These are phyloP conservation scores for Penicillium verhagenii DNA, from an alignment of 495 filamentous ascomycete genomes.

Conservation along the genomic window DNA sequence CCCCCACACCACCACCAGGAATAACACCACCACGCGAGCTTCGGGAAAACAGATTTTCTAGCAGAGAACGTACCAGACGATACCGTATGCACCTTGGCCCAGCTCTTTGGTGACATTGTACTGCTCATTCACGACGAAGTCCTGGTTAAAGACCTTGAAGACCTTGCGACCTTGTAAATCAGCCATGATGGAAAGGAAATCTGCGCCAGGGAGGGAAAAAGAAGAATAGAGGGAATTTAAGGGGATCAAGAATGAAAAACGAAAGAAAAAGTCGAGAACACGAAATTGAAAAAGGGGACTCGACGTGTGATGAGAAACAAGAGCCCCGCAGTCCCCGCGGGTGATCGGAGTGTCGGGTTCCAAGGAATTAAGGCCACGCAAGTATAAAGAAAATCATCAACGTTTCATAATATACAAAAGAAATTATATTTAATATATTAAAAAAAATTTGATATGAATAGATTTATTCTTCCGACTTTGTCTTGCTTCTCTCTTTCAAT, in stretches of 20 bases:
- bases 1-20: neutral
- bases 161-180: slow-evolving; percentile 85
- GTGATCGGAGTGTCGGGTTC: slow-evolving; percentile 17
- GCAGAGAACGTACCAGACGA: slow-evolving; percentile 77
- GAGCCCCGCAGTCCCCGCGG: slow-evolving; percentile 31
- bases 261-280: slow-evolving; percentile 4
- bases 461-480: no score
- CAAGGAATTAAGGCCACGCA: slow-evolving; percentile 11
- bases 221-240: slow-evolving; percentile 6
- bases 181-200: slow-evolving; percentile 55
- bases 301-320: slow-evolving; percentile 17
- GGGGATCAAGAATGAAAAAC: slow-evolving; percentile 7
- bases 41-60: neutral
- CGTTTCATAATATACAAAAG: neutral
- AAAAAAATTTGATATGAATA: neutral
- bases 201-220: slow-evolving; percentile 6
- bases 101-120: slow-evolving; percentile 99
- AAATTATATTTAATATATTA: neutral
- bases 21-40: neutral
- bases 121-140: slow-evolving; percentile 96
- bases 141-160: slow-evolving; percentile 99
- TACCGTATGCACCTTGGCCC: slow-evolving; percentile 96
- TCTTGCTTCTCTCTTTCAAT: no score
- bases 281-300: slow-evolving; percentile 10
- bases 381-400: neutral